These are phyloP conservation scores for Lagenidium sp. DNA, from an alignment of 352 stramenopile species.

Conservation along the genomic window DNA sequence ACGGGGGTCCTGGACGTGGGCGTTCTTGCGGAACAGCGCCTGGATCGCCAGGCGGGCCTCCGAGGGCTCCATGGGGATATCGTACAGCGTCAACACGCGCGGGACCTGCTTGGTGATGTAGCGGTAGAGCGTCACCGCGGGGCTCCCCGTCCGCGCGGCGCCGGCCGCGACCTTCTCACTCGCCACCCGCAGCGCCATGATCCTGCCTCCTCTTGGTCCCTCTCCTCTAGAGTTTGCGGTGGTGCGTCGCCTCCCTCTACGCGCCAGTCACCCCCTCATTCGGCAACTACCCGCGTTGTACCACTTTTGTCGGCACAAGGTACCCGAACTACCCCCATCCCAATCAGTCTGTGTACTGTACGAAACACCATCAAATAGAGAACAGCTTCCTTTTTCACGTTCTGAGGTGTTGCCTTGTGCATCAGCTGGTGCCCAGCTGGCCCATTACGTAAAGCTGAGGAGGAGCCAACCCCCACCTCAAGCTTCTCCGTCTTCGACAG, in stretches of 20 bases:
- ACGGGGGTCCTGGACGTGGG: slow-evolving; percentile 90
- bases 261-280: too few relatives aligned
- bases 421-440: too few relatives aligned
- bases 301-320: too few relatives aligned
- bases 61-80: slow-evolving; percentile 92
- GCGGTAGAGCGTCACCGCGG: slow-evolving; percentile 80
- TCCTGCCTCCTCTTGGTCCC: neutral
- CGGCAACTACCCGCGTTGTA: too few relatives aligned
- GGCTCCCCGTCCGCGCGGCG: slow-evolving; percentile 30
- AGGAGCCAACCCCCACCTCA: too few relatives aligned
- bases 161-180: slow-evolving; percentile 46
- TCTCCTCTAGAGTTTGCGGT: neutral
- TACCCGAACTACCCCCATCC: too few relatives aligned
- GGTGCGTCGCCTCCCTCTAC: neutral
- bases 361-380: too few relatives aligned
- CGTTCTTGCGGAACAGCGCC: slow-evolving; percentile 92
- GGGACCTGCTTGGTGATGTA: slow-evolving; percentile 91
- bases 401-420: too few relatives aligned
- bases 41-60: slow-evolving; percentile 88
- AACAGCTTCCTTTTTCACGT: too few relatives aligned
- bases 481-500: too few relatives aligned
- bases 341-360: too few relatives aligned
- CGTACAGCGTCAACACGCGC: slow-evolving; percentile 96
- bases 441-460: too few relatives aligned
- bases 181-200: slow-evolving; percentile 74